These are phyloP conservation scores for Kwoniella dendrophila DNA, from an alignment of 768 basidiomycete genomes.

Conservation along the genomic window DNA sequence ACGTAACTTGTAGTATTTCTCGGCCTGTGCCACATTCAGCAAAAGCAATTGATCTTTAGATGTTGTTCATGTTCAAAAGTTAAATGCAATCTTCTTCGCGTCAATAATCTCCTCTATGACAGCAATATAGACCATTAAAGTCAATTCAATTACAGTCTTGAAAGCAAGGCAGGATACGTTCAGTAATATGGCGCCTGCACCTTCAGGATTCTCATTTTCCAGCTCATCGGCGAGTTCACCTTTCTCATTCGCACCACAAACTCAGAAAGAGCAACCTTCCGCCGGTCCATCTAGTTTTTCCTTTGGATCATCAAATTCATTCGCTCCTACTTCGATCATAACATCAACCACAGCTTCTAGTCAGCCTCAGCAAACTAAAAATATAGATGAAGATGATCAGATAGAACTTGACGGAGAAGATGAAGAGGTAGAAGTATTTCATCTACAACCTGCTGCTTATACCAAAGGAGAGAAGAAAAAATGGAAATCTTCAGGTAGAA, in stretches of 20 bases:
- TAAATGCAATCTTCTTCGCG: background rate
- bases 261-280: slow-evolving; percentile 18
- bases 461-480: slow-evolving; percentile 26
- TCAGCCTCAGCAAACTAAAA: background rate
- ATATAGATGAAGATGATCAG: slow-evolving; percentile 2
- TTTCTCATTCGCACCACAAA: slow-evolving; percentile 17
- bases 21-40: too few species aligned
- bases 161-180: background rate
- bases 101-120: too few species aligned
- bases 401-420: slow-evolving; percentile 13
- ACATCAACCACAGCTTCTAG: background rate
- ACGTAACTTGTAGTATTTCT: background rate
- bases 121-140: too few species aligned
- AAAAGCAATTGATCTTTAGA: background rate
- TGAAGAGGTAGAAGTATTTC: slow-evolving; percentile 22
- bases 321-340: background rate
- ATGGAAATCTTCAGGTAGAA: slow-evolving; percentile 39
- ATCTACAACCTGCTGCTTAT: slow-evolving; percentile 36
- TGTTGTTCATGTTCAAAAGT: background rate
- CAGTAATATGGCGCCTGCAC: slow-evolving; percentile 26
- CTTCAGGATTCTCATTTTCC: slow-evolving; percentile 16
- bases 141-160: background rate
- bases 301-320: slow-evolving; percentile 12
- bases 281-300: slow-evolving; percentile 13
- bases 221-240: slow-evolving; percentile 14